Percentiles rank a stretch among this genome's conserved stretches.
These are phyloP conservation scores for Pistacia integerrima DNA, from an alignment of 345 rosid species.

Conservation along the genomic window DNA sequence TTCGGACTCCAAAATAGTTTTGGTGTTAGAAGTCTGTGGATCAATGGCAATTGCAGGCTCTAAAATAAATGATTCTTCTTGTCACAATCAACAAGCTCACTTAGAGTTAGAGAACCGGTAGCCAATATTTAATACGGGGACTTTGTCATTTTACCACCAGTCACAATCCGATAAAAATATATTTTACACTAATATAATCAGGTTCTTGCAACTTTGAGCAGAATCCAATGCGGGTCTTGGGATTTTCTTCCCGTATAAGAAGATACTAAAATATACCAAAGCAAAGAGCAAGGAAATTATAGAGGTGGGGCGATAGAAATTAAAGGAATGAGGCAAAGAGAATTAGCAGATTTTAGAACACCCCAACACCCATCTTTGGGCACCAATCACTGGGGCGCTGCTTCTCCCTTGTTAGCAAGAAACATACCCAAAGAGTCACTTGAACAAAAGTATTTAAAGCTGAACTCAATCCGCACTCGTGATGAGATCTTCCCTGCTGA, in stretches of 20 bases:
- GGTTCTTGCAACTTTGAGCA: conserved; percentile 17
- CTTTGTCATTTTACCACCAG: not conserved
- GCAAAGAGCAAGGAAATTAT: not conserved
- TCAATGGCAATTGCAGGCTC: not conserved
- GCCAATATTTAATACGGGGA: not conserved
- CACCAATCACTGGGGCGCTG: conserved; percentile 62
- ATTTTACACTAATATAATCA: not conserved
- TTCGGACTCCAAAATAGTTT: no score
- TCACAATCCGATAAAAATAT: not conserved
- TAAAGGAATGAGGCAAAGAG: conserved; percentile 33
- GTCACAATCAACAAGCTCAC: not conserved
- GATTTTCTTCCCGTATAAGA: conserved; percentile 18
- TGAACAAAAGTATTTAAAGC: conserved; percentile 46
- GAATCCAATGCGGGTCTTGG: conserved; percentile 17
- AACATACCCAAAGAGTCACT: conserved; percentile 55
- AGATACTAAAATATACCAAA: not conserved
- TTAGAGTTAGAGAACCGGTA: not conserved
- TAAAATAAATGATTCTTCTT: not conserved
- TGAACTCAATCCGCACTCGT: conserved; percentile 29
- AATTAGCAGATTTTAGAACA: conserved; percentile 45
- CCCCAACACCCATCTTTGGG: conserved; percentile 59
- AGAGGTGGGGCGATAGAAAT: not conserved
- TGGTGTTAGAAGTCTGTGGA: no score
- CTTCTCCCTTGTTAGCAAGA: conserved; percentile 60
- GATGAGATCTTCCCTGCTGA: conserved; percentile 38